These are phyloP conservation scores for Penicillium sp. DNA, from an alignment of 2,329 filamentous ascomycete species.

Conservation along the genomic window DNA sequence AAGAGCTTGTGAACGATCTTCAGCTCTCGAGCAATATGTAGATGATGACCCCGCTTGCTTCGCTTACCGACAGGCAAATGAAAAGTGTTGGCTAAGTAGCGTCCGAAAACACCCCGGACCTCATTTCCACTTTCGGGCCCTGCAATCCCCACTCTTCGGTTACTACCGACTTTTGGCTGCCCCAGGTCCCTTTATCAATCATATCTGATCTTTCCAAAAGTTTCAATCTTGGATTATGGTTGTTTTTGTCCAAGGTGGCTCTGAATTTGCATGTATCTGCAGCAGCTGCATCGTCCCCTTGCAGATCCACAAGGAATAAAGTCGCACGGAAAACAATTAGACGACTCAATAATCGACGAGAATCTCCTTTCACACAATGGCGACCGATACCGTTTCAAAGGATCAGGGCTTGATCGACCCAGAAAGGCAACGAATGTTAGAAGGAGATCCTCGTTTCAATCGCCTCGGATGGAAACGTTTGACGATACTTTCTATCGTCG, in stretches of 20 bases:
- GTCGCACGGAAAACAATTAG: neutral
- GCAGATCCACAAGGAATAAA: neutral
- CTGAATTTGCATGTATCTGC: too few species aligned
- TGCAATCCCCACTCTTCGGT: neutral
- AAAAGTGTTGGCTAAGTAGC: neutral
- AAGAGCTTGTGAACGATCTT: neutral
- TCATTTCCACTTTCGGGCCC: neutral
- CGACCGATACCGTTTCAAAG: neutral
- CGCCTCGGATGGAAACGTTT: constrained; percentile 14
- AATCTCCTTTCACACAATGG: neutral
- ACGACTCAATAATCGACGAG: neutral
- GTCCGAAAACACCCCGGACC: constrained; percentile 1
- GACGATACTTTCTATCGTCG: constrained; percentile 13
- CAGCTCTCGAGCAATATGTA: neutral
- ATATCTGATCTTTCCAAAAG: constrained; percentile 1
- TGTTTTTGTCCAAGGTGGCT: too few species aligned
- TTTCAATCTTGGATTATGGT: neutral
- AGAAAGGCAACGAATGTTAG: neutral
- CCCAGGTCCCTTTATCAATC: neutral
- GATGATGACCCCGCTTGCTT: neutral
- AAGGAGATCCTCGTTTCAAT: constrained; percentile 1
- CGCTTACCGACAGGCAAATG: neutral
- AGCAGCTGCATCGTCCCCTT: too few species aligned
- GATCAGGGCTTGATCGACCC: neutral
- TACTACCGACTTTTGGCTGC: neutral